Evolutionary conservation across 1,284 basidiomycete species (phyloP), one percentile per base, ranked within the genome.

Genomic region (Rhizoctonia solani): DNA sequence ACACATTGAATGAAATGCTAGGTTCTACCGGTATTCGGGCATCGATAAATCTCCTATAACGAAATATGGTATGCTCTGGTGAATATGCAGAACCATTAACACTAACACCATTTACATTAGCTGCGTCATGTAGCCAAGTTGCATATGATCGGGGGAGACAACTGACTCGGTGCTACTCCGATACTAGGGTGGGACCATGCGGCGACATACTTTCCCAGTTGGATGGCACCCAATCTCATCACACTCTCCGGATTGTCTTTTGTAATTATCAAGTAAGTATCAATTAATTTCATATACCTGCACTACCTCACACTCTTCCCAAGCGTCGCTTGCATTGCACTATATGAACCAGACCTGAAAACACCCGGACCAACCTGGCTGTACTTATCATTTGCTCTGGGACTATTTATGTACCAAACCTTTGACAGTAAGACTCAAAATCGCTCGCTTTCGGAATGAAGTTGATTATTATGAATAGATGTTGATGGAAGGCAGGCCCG

Each of bases 401-500:
- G 72, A 11, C 49, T 73, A 29, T 73, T 73, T 44, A 56, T 73
- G 11, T 73, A 73, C 61, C 72, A 73, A 44, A 73, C 72, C 2
- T 73, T 73, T 65, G 72, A 73, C 49, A 73, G 72, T 73, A 66
- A 27, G 72, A 14, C 29, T 54, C 21, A 16, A 6, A 32, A 27
- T 8, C 25, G 29, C 9, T 16, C 14, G 1, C 59, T 25, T 13
- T 14, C 11, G 9, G 5, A 8, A 5, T 44, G n/a, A 41, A 47
- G 52, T 32, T 6, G 59, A 1, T 29, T 23, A 27, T 19, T 14
- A 27, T 14, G 27, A n/a, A 23, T 23, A 73, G 72, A 73, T 49
- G 71, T 73, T 19, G 72, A 73, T 50, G 72, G 72, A 16, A 61
- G 69, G 25, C 72, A 73, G 63, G 72, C 72, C n/a, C 71, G 72